Base-by-base conservation (phyloP, 805 yeast genomes). In the Zygosaccharomyces bailii region DNA sequence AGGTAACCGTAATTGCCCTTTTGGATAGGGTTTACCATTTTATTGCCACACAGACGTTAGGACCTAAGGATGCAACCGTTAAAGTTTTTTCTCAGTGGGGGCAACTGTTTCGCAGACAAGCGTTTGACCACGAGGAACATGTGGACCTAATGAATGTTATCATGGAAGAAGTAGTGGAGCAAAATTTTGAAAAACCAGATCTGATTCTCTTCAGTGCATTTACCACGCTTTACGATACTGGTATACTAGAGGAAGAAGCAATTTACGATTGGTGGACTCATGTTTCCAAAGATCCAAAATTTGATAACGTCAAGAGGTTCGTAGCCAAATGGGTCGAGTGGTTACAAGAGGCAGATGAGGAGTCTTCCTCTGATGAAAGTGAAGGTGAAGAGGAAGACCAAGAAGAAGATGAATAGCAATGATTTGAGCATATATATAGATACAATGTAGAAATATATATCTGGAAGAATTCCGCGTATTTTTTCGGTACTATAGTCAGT, bases 11-110 rank as follows among this genome's bases (percentile, higher is more conserved):
- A 27, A 72, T 73, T 30, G 93, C 97, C 0, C 70, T 93, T 57
- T 56, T 88, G 34, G 70, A 72, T 34, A 76, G 93, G 57, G 78
- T 86, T 9, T 73, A 79, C 41, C 87, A 87, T 53, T 83, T 85
- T 56, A 78, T 89, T 30, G 74, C 80, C 32, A 86, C 96, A 1
- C 86, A 78, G 48, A 85, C 96, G 0, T 70, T 86, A 52, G 82
- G 80, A 31, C 80, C 83, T 31, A 84, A 84, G 56, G 84, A 79
- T 18, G 96, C 97, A 0, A 76, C 84, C 0, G 72, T 71, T 13
- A 86, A 86, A 59, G 82, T 93, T 19, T 84, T 90, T 61, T 72
- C 70, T 20, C 79, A 80, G 46, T 93, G 98, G 97, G 84, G 86
- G 7, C 70, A 74, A n/a, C 67, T 93, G 61, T 85, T 86, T 65